Conservation (phyloP, 257 asterid species). For the Solanum pimpinellifolium region DNA sequence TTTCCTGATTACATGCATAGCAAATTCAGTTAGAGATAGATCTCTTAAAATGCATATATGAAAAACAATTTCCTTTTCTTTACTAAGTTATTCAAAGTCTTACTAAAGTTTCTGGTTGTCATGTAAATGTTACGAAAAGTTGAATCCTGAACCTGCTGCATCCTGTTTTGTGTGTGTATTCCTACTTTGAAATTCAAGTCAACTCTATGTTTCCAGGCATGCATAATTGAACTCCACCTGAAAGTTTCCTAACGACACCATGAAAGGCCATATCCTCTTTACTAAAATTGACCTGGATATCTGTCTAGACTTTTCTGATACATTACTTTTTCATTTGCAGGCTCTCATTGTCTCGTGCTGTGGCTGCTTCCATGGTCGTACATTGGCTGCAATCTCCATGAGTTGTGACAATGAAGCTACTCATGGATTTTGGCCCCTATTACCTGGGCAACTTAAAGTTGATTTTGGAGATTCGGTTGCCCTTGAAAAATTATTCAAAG, state of each 20-base stretch:
- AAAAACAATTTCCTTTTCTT: neutral
- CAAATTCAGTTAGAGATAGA: neutral
- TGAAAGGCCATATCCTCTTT: neutral
- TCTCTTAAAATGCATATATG: neutral
- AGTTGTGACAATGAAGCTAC: constrained; percentile 98
- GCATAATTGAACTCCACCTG: neutral
- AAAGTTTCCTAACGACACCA: neutral
- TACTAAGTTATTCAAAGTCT: neutral
- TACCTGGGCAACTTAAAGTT: constrained; percentile 80
- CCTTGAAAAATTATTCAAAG: constrained; percentile 74
- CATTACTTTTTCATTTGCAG: constrained; percentile 25
- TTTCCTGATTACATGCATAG: neutral
- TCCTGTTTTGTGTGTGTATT: neutral
- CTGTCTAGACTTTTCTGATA: neutral
- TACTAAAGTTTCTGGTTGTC: neutral
- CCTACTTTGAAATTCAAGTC: neutral
- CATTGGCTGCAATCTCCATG: constrained; percentile 89
- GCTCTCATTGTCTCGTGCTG: constrained; percentile 91
- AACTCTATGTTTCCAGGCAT: neutral
- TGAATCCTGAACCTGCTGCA: neutral
- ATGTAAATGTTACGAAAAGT: neutral
- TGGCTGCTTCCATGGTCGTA: constrained; percentile 98
- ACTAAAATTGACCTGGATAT: neutral
- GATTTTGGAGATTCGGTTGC: constrained; percentile 70
- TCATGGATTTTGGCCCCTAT: constrained; percentile 79